Conservation (phyloP, 805 yeast species). For the Jamesozyma spencerorum region DNA sequence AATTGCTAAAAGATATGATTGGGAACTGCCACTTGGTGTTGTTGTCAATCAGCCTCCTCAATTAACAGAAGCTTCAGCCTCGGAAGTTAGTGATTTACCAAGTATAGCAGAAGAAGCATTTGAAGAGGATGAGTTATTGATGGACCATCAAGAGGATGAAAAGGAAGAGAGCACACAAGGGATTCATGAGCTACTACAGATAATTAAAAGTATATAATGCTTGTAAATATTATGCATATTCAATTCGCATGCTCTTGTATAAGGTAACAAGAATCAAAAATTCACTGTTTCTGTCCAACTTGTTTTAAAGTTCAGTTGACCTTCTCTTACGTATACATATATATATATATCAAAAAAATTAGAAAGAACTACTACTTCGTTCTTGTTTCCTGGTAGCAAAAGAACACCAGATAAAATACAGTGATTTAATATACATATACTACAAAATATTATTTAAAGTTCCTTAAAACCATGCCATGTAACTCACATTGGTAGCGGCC, state of each 20-base stretch:
- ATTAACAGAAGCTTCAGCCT: slow-evolving; percentile 1
- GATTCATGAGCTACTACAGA: not conserved
- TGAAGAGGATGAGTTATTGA: not conserved
- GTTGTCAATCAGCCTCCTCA: not conserved
- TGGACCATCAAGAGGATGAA: not conserved
- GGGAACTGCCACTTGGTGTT: slow-evolving; percentile 19
- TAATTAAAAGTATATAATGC: not conserved
- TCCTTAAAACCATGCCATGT: slow-evolving; percentile 82
- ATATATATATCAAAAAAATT: too few relatives aligned
- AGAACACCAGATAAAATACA: too few relatives aligned
- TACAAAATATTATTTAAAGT: too few relatives aligned
- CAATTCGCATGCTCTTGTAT: too few relatives aligned
- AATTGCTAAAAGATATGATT: slow-evolving; percentile 11
- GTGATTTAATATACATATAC: too few relatives aligned
- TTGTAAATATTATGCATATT: too few relatives aligned
- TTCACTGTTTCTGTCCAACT: too few relatives aligned
- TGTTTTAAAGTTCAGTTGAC: too few relatives aligned
- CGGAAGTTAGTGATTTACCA: not conserved
- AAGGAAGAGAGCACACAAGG: not conserved
- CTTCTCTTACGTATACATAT: too few relatives aligned
- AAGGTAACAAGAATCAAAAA: too few relatives aligned
- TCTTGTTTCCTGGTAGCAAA: too few relatives aligned
- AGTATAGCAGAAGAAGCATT: not conserved
- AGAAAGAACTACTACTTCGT: too few relatives aligned
- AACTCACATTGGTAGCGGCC: slow-evolving; percentile 82